Base-by-base conservation (phyloP, 73 alveolate genomes). In the Paramecium sonneborni region DNA sequence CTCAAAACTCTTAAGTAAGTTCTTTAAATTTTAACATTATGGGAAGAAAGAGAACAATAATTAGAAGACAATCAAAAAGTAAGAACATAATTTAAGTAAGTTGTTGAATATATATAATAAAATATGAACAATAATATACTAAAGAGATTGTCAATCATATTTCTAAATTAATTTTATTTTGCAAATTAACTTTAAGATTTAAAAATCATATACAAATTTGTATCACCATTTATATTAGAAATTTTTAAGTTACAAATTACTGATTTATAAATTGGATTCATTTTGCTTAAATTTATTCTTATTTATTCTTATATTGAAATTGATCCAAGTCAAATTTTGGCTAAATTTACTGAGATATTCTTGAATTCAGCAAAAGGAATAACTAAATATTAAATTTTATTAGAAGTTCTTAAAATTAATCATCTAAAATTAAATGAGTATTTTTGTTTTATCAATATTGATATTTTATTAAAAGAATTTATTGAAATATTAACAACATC, bases 111-210 rank as follows among this genome's bases (percentile, higher is more conserved):
- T 72, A 7, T 35, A 72, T 32, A 72, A 38, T 32, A 18, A 3
- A 72, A 72, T 34, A 20, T 12, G 26, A 72, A 23, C 15, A 34
- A 37, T 72, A 41, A 35, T 28, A 35, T 72, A 72, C 4, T 37
- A 2, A 35, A 32, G 15, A 34, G 86, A 38, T 32, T 72, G 9
- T 20, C 57, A 35, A 35, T 21, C 18, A 72, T 72, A 3, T 34
- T 34, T 18, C 12, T 72, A 38, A 72, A 72, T 72, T 38, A 72
- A 34, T 72, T 72, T 72, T 72, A 72, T 35, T 72, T 72, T 72
- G 57, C 62, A 10, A 12, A 15, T 28, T 6, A 15, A 0, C 1
- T 28, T 2, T 58, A 72, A 6, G 55, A 72, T 14, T 38, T 72
- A 21, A 72, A 38, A 72, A 32, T 15, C 2, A 38, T 62, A 11